Evolutionary conservation across 371 early-diverging fungal species (phyloP), one percentile per base, ranked within the genome.

Genomic region (Circinella umbellata): DNA sequence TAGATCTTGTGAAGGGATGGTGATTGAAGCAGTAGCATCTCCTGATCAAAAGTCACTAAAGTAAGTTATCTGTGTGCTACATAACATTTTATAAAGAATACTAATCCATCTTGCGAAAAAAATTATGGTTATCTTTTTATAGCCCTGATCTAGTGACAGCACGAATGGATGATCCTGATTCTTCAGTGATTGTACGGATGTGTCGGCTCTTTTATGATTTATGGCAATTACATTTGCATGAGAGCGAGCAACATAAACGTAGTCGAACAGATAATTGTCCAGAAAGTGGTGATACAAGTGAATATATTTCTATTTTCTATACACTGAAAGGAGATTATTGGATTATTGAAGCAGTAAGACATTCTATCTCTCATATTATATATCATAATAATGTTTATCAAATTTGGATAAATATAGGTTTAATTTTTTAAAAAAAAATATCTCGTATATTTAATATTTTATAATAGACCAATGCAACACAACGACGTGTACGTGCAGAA

Each of bases 111-210:
- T 11, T 36, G 13, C 47, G 4, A 27, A 27, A 27, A 27, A 27
- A 27, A 27, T 1, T 27, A 1, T 27, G 27, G 27, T 27, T 59
- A 6, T 35, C 51, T 27, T 27, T 3, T 63, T 69, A 49, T 69
- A 88, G 88, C 53, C 79, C 84, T 0, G 54, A 48, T 3, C 76
- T 86, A 59, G 79, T 88, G 67, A 72, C 76, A 5, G 76, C 73
- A 36, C 70, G 86, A 0, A 68, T 88, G 62, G 77, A 86, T 34
- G 90, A 89, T 73, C 73, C 84, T 15, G 90, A 89, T 64, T 83
- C 84, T 53, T 88, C 88, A 57, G 88, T 88, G 11, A 69, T 81
- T 14, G 80, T 86, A 38, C 78, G 85, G 4, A 81, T 80, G 0
- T 88, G 88, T 42, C 77, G 73, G 34, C 77, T 89, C 55, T 69